Base-by-base conservation (phyloP, 2,329 filamentous ascomycete genomes). In the Phialophora macrospora region DNA sequence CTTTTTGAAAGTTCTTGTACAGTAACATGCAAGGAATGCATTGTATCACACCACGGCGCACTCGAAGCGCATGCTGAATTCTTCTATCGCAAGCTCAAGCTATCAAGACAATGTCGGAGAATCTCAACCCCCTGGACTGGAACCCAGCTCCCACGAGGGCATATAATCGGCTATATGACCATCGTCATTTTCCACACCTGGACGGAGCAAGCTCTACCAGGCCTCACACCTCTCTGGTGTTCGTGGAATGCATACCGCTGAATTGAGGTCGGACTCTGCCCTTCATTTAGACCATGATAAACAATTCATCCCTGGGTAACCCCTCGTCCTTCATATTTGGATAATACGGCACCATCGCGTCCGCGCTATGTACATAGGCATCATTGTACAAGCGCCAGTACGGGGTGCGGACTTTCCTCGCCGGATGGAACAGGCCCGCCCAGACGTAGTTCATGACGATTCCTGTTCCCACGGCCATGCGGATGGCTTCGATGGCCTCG, bases 371-470 rank as follows among this genome's bases (percentile, higher is more conserved):
- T 55, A 98, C 94, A 76, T 99, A 99, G 3, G 93, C 92, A 77
- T 97, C 93, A 74, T 99, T 99, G 81, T 97, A 97, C 51, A 99
- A 82, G 65, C 95, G 85, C 94, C 95, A 99, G 81, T 98, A 99
- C 22, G 96, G 95, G 69, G 88, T 89, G 67, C 95, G 87, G 61
- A 99, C 95, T 81, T 98, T 98, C 68, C 95, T 87, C 2, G 95
- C 95, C 0, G 95, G 94, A 76, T 99, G 96, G 84, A 99, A 99
- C 20, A 99, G 83, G 20, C 95, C 95, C 0, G 95, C 94, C 93
- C 93, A 98, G 66, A 98, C 90, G 77, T 99, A 99, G 81, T 99
- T 99, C 85, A 99, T 90, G 41, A 97, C 92, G 24, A 96, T 82
- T 2, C 95, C 95, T 0, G 93, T 92, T 0, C 95, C 95, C 52